phyloP scores from a whole-genome alignment of 1,284 basidiomycete genomes.

The Apiotrichum sp. region DNA sequence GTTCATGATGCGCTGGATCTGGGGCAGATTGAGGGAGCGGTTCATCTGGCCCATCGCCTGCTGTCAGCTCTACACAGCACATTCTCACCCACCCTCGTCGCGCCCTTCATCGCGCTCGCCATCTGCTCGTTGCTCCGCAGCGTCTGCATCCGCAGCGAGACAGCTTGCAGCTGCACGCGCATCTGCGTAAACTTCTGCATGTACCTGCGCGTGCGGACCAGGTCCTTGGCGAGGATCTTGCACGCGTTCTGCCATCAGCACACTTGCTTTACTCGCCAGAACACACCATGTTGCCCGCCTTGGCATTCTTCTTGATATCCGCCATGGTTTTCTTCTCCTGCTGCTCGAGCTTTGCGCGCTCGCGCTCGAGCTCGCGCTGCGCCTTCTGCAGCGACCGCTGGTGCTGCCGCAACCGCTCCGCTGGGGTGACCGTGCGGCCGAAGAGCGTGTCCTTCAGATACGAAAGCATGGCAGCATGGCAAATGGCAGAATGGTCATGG shows the following conservation, averaged over 20 bases:
- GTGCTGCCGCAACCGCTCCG: slow-evolving; percentile 91
- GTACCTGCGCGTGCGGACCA: slow-evolving; percentile 90
- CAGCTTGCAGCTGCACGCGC: slow-evolving; percentile 96
- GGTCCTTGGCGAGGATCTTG: slow-evolving; percentile 98
- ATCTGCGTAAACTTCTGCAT: slow-evolving; percentile 99
- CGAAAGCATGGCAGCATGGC: no score
- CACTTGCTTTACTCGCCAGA: not conserved
- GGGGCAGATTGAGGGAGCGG: slow-evolving; percentile 83
- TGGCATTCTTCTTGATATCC: slow-evolving; percentile 96
- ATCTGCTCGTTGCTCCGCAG: slow-evolving; percentile 96
- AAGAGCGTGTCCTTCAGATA: slow-evolving; percentile 82
- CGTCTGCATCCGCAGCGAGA: slow-evolving; percentile 92
- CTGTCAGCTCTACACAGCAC: not conserved
- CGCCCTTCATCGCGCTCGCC: slow-evolving; percentile 98
- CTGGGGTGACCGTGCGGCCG: slow-evolving; percentile 87
- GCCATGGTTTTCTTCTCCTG: slow-evolving; percentile 88
- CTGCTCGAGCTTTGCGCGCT: slow-evolving; percentile 87
- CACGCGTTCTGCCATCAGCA: slow-evolving; percentile 68
- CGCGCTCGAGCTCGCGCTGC: slow-evolving; percentile 92
- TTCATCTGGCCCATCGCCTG: slow-evolving; percentile 99
- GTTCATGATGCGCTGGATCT: slow-evolving; percentile 92
- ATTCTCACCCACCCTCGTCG: slow-evolving; percentile 66
- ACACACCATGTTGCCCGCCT: slow-evolving; percentile 87
- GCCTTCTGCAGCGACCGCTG: slow-evolving; percentile 93
- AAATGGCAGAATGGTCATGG: no score